These are phyloP conservation scores for Xanthoceras sorbifolium DNA, from an alignment of 345 rosid genomes.

Conservation along the genomic window DNA sequence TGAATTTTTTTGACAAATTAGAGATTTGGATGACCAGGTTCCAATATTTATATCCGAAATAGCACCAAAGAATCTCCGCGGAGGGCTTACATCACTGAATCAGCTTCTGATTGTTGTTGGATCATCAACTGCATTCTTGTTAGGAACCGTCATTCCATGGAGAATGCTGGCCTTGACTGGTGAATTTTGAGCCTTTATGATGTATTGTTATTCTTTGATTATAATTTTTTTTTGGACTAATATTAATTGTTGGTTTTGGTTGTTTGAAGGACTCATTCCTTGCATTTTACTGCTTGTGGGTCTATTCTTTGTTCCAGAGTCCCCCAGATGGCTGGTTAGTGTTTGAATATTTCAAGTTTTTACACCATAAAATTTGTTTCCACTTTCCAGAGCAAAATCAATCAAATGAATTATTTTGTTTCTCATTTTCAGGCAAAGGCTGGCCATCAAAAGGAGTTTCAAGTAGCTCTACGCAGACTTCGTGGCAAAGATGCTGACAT, in stretches of 20 bases:
- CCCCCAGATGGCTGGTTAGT: slow-evolving; percentile 95
- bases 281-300: slow-evolving; percentile 74
- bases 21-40: slow-evolving; percentile 43
- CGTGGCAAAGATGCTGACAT: slow-evolving; percentile 71
- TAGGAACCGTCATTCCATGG: slow-evolving; percentile 76
- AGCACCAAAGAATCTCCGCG: slow-evolving; percentile 85
- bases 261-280: slow-evolving; percentile 60
- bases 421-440: slow-evolving; percentile 66
- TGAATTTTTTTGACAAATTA: background rate
- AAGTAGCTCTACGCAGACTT: slow-evolving; percentile 57
- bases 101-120: slow-evolving; percentile 86
- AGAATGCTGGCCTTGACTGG: slow-evolving; percentile 79
- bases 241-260: slow-evolving; percentile 11
- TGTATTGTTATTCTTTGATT: background rate
- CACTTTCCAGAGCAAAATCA: background rate
- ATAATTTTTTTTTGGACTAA: slow-evolving; percentile 3
- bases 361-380: background rate
- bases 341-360: background rate
- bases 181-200: slow-evolving; percentile 22
- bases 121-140: slow-evolving; percentile 59
- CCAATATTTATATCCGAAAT: slow-evolving; percentile 92
- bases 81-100: slow-evolving; percentile 86
- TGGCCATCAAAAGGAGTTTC: slow-evolving; percentile 64
- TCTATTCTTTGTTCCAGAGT: slow-evolving; percentile 72
- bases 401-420: slow-evolving; percentile 1